Percentiles rank a stretch among this genome's conserved stretches.
Conservation (phyloP, 345 rosid species). For the Nephelium lappaceum region DNA sequence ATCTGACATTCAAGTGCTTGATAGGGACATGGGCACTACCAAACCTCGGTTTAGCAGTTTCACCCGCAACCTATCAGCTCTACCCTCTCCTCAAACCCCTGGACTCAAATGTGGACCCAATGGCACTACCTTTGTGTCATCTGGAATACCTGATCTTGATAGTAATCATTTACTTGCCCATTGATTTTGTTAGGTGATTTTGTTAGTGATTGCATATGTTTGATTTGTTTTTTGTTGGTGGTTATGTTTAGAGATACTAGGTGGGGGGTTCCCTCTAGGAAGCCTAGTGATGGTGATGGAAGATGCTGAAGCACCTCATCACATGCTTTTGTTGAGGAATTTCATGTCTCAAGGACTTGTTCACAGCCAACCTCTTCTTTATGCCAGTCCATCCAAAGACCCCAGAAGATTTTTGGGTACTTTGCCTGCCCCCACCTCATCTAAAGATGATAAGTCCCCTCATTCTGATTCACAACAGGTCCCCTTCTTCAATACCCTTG, state of each 20-base stretch:
- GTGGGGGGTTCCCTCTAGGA: constrained; percentile 87
- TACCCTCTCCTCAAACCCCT: constrained; percentile 47
- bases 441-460: constrained; percentile 65
- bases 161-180: constrained; percentile 41
- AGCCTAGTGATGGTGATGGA: constrained; percentile 94
- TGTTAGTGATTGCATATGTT: constrained; percentile 18
- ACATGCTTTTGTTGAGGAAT: constrained; percentile 88
- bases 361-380: constrained; percentile 78
- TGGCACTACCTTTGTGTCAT: constrained; percentile 67
- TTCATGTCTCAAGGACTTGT: constrained; percentile 98
- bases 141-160: constrained; percentile 92
- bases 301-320: constrained; percentile 97
- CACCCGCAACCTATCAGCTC: constrained; percentile 61
- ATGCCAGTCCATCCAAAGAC: constrained; percentile 77
- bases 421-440: constrained; percentile 66
- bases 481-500: constrained; percentile 1
- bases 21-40: constrained; percentile 52
- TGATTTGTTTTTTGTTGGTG: constrained; percentile 1
- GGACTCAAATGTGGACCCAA: constrained; percentile 88
- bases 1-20: not conserved
- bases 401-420: constrained; percentile 92
- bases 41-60: constrained; percentile 78
- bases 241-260: constrained; percentile 66
- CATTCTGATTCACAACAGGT: constrained; percentile 55
- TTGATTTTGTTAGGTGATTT: not conserved